Conservation (phyloP, 2,329 filamentous ascomycete genomes). For the Claviceps arundinis region DNA sequence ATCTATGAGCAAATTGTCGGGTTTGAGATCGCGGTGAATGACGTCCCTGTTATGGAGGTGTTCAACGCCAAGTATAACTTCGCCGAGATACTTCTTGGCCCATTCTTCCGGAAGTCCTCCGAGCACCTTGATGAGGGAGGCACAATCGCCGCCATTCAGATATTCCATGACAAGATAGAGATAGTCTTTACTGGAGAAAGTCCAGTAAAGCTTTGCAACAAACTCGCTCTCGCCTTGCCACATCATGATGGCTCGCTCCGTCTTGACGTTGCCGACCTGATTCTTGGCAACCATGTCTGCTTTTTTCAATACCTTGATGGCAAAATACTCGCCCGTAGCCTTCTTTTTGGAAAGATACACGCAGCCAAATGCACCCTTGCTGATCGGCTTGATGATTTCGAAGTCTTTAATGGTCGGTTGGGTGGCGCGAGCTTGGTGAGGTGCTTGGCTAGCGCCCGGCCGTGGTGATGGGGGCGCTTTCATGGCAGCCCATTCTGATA, state of each 20-base stretch:
- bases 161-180: conserved; percentile 99
- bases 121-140: conserved; percentile 87
- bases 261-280: conserved; percentile 97
- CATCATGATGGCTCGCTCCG: conserved; percentile 99
- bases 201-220: conserved; percentile 98
- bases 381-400: conserved; percentile 98
- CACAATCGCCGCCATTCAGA: conserved; percentile 92
- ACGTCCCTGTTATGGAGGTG: conserved; percentile 90
- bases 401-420: conserved; percentile 98
- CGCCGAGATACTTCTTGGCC: conserved; percentile 94
- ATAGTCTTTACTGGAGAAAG: conserved; percentile 98
- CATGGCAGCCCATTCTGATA: conserved; percentile 49
- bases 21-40: conserved; percentile 92
- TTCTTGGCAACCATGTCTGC: conserved; percentile 99
- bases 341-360: conserved; percentile 98
- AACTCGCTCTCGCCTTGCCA: conserved; percentile 99
- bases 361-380: conserved; percentile 94
- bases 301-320: conserved; percentile 97
- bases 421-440: conserved; percentile 74
- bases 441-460: conserved; percentile 58
- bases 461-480: conserved; percentile 72
- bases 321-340: conserved; percentile 94
- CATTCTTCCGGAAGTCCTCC: conserved; percentile 90
- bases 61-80: conserved; percentile 93
- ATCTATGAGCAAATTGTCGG: conserved; percentile 93